These are phyloP conservation scores for Suillus decipiens DNA, from an alignment of 768 basidiomycete genomes.

Conservation along the genomic window DNA sequence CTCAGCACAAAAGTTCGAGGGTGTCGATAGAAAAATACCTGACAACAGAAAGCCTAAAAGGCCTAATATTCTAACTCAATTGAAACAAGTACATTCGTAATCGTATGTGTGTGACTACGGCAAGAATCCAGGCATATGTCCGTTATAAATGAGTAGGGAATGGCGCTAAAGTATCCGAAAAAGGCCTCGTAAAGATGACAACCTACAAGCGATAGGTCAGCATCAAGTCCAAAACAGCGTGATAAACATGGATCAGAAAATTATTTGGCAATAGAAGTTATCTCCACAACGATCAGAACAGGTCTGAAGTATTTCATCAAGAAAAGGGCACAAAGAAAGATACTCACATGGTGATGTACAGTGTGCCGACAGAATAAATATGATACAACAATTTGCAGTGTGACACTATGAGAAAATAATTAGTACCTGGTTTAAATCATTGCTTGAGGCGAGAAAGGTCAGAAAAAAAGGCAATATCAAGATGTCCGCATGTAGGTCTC, in stretches of 20 bases:
- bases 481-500: constrained; percentile 59
- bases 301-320: constrained; percentile 14
- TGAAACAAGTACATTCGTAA: background rate
- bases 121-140: background rate
- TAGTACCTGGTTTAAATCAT: constrained; percentile 9
- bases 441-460: constrained; percentile 24
- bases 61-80: background rate
- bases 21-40: background rate
- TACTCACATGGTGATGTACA: constrained; percentile 10
- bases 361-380: background rate
- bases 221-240: background rate
- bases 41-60: background rate
- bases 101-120: background rate
- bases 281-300: constrained; percentile 15
- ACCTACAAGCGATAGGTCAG: constrained; percentile 5
- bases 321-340: background rate
- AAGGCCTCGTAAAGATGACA: background rate
- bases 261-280: constrained; percentile 7
- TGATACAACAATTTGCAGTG: background rate
- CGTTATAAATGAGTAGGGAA: background rate
- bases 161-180: background rate
- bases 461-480: constrained; percentile 62
- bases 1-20: background rate
- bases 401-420: constrained; percentile 14
- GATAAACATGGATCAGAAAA: background rate